Evolutionary conservation across 129 eudicot genomes (phyloP).

Genomic region (Artemisia tridentata): DNA sequence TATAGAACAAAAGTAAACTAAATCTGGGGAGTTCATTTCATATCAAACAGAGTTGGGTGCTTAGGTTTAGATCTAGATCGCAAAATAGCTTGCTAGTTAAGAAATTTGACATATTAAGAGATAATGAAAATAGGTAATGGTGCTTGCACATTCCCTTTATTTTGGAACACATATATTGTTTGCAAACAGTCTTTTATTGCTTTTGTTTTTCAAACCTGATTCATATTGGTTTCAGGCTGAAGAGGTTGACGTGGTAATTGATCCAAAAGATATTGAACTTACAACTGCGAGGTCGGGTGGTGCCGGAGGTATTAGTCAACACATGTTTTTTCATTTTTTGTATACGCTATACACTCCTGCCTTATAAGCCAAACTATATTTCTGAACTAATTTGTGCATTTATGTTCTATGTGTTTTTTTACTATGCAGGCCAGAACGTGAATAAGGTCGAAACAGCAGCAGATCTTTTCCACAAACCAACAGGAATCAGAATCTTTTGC

Average conservation of each 20-base stretch:
- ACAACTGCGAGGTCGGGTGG: constrained; percentile 99
- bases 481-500: constrained; percentile 97
- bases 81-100: constrained; percentile 4
- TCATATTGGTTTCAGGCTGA: constrained; percentile 64
- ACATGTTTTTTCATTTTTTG: not conserved
- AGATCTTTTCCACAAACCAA: constrained; percentile 95
- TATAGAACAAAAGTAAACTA: not conserved
- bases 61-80: not conserved
- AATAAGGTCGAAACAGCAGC: constrained; percentile 99
- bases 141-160: constrained; percentile 12
- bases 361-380: constrained; percentile 4
- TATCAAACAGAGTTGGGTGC: not conserved
- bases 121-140: not conserved
- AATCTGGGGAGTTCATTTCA: constrained; percentile 13
- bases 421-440: constrained; percentile 90
- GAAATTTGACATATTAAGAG: constrained; percentile 7
- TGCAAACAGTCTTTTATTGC: constrained; percentile 1
- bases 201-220: not conserved
- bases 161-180: not conserved
- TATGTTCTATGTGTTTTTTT: constrained; percentile 10
- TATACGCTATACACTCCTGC: not conserved
- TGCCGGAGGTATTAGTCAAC: constrained; percentile 83
- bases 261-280: constrained; percentile 98
- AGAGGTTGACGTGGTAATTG: constrained; percentile 95
- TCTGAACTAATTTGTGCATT: not conserved